Base-by-base conservation (phyloP, 2,329 filamentous ascomycete genomes). In the Helminthosporium solani region DNA sequence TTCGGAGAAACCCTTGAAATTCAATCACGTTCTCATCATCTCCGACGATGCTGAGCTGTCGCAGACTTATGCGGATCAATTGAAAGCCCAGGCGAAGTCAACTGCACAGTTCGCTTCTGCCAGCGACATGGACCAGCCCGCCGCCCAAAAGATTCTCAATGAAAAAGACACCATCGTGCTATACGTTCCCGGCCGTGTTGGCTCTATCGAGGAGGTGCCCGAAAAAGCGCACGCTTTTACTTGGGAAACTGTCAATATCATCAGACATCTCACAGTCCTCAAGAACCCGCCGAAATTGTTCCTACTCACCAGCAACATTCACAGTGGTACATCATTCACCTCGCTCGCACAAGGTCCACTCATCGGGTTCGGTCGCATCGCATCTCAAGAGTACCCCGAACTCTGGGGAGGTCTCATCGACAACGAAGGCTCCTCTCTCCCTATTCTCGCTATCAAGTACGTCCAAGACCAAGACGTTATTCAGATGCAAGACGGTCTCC, bases 351-450 rank as follows among this genome's bases (percentile, higher is more conserved):
- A 73, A 11, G 59, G 57, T 1, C 55, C 70, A 3, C 46, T 74
- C 9, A 50, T 66, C 30, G 73, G 73, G 3, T 61, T 74, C 2
- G 55, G 57, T 1, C 64, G 73, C 19, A 68, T 75, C 37, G 66
- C 73, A 30, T 66, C 68, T 9, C 61, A 63, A 3, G 73, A 75
- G 53, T 65, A 73, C 20, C 57, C 70, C 0, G 68, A 74, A 15
- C 30, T 62, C 7, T 73, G 66, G 58, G 71, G 72, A 19, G 70
- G 56, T 0, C 49, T 74, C n/a, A 66, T 74, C 21, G 71, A 75
- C 48, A 57, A 58, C 2, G 57, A 70, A 20, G 49, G 39, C 4
- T 27, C 41, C 0, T 31, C 23, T 3, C 67, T 75, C 20, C 71
- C 72, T 5, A 48, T 70, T 2, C 49, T 66, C 20, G 56, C 64